Base-by-base conservation (phyloP, 2,329 filamentous ascomycete genomes). In the Trichoderma sp. region DNA sequence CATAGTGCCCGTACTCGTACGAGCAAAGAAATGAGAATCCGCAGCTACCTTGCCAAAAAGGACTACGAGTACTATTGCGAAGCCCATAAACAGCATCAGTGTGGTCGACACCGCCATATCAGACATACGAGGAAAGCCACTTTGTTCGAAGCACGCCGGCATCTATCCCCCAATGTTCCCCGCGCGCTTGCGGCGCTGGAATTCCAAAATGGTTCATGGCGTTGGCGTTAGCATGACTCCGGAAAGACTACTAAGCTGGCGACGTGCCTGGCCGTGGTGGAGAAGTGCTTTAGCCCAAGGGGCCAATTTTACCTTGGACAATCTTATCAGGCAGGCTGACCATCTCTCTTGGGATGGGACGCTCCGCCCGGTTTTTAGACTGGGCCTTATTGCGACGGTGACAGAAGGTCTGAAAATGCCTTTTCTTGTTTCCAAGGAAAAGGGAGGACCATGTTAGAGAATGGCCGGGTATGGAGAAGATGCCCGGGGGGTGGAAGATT, bases 101-200 rank as follows among this genome's bases (percentile, higher is more conserved):
- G 27, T 59, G 50, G 16, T 71, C 59, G 56, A 71, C 38, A 62
- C 68, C 68, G 56, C 68, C 59, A 63, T 53, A 21, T 63, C 27
- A 63, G 18, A 50, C 67, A 62, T 41, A 31, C 16, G 11, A n/a
- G 6, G 14, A 69, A 59, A 29, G 31, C 66, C 33, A 27, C 45
- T 35, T 35, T 62, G 24, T 62, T 35, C 21, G 18, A 60, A 41
- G 67, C 16, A 35, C 59, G 41, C 24, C 12, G n/a, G n/a, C 27
- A 31, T 50, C 29, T 35, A 35, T 53, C 69, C 69, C 69, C 60
- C 60, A 53, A 72, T 45, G 31, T 64, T 56, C 69, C 56, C 60
- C 69, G 59, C 60, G 69, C 69, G 59, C 69, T 72, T 72, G 59
- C 41, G 69, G 69, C 60, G 69, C 69, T 72, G 38, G 38, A 50